These are phyloP conservation scores for Persicaria tinctoria DNA, from an alignment of 148 eudicot species.

Conservation along the genomic window DNA sequence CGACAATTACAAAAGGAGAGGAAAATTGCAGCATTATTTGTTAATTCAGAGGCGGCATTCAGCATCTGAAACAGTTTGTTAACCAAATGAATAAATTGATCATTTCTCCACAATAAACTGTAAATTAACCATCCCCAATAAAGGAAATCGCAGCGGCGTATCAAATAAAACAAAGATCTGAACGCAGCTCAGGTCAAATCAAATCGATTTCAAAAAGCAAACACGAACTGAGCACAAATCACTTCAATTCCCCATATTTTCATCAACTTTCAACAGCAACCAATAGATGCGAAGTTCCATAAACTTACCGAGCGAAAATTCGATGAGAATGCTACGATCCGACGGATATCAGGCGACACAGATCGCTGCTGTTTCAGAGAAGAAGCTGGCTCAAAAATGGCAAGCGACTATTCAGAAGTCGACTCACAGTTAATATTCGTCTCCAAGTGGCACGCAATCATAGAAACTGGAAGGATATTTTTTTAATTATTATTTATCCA, in stretches of 20 bases:
- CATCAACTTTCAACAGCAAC: background rate
- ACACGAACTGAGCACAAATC: background rate
- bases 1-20: background rate
- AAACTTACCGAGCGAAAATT: background rate
- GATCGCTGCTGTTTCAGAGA: background rate
- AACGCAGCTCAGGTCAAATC: background rate
- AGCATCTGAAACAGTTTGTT: background rate
- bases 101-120: background rate
- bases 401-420: no score
- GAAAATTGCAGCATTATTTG: no score
- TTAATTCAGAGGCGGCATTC: no score
- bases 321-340: background rate
- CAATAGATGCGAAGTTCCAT: background rate
- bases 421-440: background rate
- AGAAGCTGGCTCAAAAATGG: background rate
- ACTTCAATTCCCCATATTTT: background rate
- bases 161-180: background rate
- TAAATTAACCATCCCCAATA: background rate
- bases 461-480: background rate
- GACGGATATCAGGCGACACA: background rate
- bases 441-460: background rate
- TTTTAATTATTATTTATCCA: background rate
- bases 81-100: background rate
- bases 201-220: background rate
- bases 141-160: background rate